These are phyloP conservation scores for Chlorella sp. DNA, from an alignment of 139 green algal species.

Conservation along the genomic window DNA sequence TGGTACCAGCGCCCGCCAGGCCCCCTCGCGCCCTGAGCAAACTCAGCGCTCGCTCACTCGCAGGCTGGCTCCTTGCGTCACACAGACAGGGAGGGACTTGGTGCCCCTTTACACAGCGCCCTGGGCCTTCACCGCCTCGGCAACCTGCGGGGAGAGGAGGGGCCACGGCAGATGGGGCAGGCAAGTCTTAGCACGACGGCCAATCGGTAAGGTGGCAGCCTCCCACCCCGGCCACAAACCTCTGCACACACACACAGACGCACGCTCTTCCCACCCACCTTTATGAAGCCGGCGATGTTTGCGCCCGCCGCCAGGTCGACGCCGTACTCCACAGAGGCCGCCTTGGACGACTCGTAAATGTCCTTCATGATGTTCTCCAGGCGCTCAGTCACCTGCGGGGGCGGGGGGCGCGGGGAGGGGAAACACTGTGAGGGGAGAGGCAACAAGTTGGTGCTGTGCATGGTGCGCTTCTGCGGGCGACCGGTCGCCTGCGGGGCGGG, in stretches of 20 bases:
- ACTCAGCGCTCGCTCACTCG: too few relatives aligned
- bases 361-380: slow-evolving; percentile 29
- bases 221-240: too few relatives aligned
- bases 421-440: too few relatives aligned
- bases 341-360: slow-evolving; percentile 26
- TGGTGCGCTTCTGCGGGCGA: too few relatives aligned
- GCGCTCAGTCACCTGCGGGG: neutral
- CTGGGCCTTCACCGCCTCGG: slow-evolving; percentile 23
- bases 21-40: neutral
- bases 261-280: neutral
- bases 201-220: too few relatives aligned
- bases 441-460: too few relatives aligned
- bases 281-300: slow-evolving; percentile 29
- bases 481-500: too few relatives aligned
- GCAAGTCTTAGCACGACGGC: neutral
- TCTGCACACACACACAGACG: too few relatives aligned
- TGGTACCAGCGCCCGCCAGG: neutral
- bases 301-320: slow-evolving; percentile 5
- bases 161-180: neutral
- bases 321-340: neutral
- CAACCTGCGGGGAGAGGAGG: neutral
- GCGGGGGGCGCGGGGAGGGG: too few relatives aligned
- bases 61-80: too few relatives aligned
- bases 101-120: slow-evolving; percentile 7
- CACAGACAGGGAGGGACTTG: too few relatives aligned